Percentiles rank a stretch among this genome's conserved stretches.
These are phyloP conservation scores for Dactylellina haptotyla DNA, from an alignment of 2,329 filamentous ascomycete species.

Conservation along the genomic window DNA sequence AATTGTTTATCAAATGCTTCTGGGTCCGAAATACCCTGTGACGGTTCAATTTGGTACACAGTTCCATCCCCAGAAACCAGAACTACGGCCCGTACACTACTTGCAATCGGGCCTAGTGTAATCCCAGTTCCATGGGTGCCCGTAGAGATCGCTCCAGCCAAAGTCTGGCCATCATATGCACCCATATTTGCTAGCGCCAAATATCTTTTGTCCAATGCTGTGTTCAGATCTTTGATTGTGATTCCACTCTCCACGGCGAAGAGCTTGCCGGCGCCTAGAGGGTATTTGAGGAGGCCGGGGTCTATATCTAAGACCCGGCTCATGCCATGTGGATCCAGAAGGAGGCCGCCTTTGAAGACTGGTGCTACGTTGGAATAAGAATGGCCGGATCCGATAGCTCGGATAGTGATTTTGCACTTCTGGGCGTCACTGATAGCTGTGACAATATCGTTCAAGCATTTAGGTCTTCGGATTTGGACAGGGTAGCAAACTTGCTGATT, in stretches of 20 bases:
- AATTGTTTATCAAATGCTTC: too few relatives aligned
- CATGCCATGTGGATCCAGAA: not conserved
- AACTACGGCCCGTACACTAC: not conserved
- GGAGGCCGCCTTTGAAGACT: slow-evolving; percentile 5
- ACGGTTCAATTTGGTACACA: too few relatives aligned
- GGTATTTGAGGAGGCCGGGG: not conserved
- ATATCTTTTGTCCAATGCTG: not conserved
- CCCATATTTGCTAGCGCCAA: slow-evolving; percentile 14
- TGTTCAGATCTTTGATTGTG: slow-evolving; percentile 13
- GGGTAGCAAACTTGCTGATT: too few relatives aligned
- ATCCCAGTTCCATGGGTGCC: slow-evolving; percentile 22
- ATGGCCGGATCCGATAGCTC: slow-evolving; percentile 16
- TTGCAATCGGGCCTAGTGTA: slow-evolving; percentile 10
- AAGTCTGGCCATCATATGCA: slow-evolving; percentile 14
- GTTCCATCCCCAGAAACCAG: slow-evolving; percentile 8
- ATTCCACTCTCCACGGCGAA: slow-evolving; percentile 20
- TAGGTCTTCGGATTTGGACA: too few relatives aligned
- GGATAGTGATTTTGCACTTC: not conserved
- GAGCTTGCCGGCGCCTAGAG: not conserved
- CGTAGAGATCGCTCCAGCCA: slow-evolving; percentile 21
- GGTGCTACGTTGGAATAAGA: slow-evolving; percentile 17
- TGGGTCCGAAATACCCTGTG: too few relatives aligned
- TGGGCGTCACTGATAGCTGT: slow-evolving; percentile 1
- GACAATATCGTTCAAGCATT: too few relatives aligned
- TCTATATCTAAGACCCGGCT: not conserved